Evolutionary conservation across 352 stramenopile species (phyloP).

Genomic region (Peronospora farinosa): DNA sequence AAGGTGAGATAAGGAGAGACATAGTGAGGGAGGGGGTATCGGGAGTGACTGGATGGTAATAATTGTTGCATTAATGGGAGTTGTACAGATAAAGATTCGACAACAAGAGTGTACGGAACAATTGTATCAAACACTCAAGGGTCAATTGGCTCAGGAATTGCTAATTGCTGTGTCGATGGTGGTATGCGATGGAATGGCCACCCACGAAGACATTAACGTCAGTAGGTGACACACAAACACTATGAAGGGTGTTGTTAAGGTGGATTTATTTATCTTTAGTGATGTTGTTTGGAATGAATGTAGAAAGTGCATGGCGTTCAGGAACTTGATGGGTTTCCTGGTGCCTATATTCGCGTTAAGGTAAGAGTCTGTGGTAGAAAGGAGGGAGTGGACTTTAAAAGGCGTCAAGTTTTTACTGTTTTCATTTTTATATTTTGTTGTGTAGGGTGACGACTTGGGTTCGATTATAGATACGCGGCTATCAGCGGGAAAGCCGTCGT

Average conservation of each 20-base stretch:
- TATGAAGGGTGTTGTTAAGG: no score
- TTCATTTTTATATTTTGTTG: conserved; percentile 1
- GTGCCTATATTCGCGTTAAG: conserved; percentile 76
- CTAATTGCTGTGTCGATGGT: conserved; percentile 82
- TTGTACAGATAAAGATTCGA: conserved; percentile 68
- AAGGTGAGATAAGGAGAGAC: conserved; percentile 30
- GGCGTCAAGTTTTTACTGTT: neutral
- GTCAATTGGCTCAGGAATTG: conserved; percentile 66
- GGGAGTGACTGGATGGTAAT: neutral
- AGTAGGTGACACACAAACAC: conserved; percentile 10
- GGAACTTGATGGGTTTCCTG: conserved; percentile 75
- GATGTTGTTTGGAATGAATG: no score
- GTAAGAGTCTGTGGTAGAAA: conserved; percentile 15
- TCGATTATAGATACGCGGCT: conserved; percentile 75
- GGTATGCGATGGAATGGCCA: conserved; percentile 81
- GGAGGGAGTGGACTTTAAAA: no score
- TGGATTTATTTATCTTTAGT: no score
- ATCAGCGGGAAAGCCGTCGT: conserved; percentile 66
- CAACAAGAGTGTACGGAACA: conserved; percentile 82
- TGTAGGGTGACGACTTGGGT: conserved; percentile 73
- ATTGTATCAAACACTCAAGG: conserved; percentile 77
- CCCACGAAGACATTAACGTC: conserved; percentile 30
- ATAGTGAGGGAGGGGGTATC: no score
- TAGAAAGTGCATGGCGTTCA: conserved; percentile 70
- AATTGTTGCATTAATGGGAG: neutral